These are phyloP conservation scores for Ascochyta pisi DNA, from an alignment of 2,329 filamentous ascomycete species.

Conservation along the genomic window DNA sequence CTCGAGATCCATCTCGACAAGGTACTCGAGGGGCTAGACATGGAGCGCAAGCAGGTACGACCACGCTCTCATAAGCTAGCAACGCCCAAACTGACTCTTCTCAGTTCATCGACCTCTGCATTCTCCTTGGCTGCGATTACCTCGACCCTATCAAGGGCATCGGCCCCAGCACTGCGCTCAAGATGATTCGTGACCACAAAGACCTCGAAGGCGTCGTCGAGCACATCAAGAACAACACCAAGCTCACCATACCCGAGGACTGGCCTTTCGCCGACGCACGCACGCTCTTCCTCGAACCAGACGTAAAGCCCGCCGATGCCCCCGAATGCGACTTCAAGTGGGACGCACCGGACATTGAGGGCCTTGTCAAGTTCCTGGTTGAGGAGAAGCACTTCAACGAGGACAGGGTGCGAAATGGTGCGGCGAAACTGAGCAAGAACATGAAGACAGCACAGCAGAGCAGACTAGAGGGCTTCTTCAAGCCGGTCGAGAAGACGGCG, in stretches of 20 bases:
- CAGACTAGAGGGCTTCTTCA: slow-evolving; percentile 95
- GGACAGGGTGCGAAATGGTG: slow-evolving; percentile 83
- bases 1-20: slow-evolving; percentile 91
- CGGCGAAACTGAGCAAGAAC: slow-evolving; percentile 83
- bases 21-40: slow-evolving; percentile 83
- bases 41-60: slow-evolving; percentile 82
- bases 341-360: slow-evolving; percentile 91
- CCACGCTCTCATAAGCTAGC: background rate
- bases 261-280: slow-evolving; percentile 96
- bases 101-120: slow-evolving; percentile 96
- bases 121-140: slow-evolving; percentile 96
- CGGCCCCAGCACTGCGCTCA: slow-evolving; percentile 88
- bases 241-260: slow-evolving; percentile 82
- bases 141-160: slow-evolving; percentile 95
- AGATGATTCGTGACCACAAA: slow-evolving; percentile 91
- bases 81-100: background rate
- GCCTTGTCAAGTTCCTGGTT: slow-evolving; percentile 87
- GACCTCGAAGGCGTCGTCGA: slow-evolving; percentile 87
- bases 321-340: slow-evolving; percentile 96
- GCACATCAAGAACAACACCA: slow-evolving; percentile 77
- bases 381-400: slow-evolving; percentile 97
- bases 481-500: slow-evolving; percentile 85
- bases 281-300: slow-evolving; percentile 87
- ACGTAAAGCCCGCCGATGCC: slow-evolving; percentile 83
- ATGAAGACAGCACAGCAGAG: slow-evolving; percentile 90